phyloP scores from a whole-genome alignment of 2,329 filamentous ascomycete species.

The Akanthomyces uredinophilus region DNA sequence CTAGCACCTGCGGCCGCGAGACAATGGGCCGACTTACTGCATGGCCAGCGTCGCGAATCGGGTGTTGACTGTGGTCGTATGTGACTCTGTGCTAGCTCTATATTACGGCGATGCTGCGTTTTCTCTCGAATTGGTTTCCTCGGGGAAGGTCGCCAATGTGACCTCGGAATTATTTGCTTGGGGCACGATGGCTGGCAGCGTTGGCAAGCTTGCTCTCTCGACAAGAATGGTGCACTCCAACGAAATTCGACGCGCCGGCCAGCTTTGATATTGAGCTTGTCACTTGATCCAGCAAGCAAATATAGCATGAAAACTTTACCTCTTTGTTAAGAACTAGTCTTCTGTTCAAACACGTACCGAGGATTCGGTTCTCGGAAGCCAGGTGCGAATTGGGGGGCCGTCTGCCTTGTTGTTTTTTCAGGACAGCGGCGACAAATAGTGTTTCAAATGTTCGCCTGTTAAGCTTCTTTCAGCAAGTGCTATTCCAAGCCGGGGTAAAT shows the following conservation, averaged over 20 bases:
- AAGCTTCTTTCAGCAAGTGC: not conserved
- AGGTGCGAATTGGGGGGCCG: not conserved
- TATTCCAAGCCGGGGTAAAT: not conserved
- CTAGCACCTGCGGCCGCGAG: not conserved
- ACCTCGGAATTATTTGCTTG: not conserved
- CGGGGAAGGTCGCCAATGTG: constrained; percentile 1
- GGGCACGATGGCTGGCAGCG: not conserved
- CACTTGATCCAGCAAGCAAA: too few relatives aligned
- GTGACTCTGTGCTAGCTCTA: not conserved
- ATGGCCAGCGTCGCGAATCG: not conserved
- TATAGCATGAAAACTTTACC: too few relatives aligned
- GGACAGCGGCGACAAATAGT: not conserved
- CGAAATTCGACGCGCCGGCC: not conserved
- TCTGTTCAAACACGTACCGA: not conserved
- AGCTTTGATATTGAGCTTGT: not conserved
- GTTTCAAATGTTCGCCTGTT: not conserved
- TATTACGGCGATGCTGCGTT: not conserved
- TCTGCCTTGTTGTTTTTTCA: not conserved
- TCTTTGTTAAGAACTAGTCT: not conserved
- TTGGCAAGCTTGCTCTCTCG: not conserved
- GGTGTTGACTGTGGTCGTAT: not conserved
- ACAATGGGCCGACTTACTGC: not conserved
- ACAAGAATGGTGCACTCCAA: not conserved
- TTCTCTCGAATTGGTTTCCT: not conserved
- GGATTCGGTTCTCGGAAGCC: not conserved